Percentiles rank a stretch among this genome's conserved stretches.
Evolutionary conservation across 2,329 filamentous ascomycete species (phyloP).

Genomic region (Lasiodiplodia sp.): DNA sequence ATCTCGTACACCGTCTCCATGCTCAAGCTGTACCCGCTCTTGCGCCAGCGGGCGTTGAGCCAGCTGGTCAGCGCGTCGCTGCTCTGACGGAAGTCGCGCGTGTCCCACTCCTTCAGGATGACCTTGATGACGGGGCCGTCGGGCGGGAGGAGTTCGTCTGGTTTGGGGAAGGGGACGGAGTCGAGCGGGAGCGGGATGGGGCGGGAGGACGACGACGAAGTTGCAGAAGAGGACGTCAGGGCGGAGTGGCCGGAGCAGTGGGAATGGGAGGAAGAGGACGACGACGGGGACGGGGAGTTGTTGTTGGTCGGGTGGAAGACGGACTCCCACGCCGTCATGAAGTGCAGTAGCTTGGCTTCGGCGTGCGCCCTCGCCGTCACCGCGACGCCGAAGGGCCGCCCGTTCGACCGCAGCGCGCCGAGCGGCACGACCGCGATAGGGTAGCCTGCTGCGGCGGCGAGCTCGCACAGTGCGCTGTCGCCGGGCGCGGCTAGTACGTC

Average conservation of each 20-base stretch:
- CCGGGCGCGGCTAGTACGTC: constrained; percentile 45
- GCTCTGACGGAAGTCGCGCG: constrained; percentile 28
- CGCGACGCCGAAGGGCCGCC: constrained; percentile 46
- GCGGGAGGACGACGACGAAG: constrained; percentile 32
- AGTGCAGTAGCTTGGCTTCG: constrained; percentile 44
- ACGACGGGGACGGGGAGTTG: not conserved
- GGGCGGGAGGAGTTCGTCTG: constrained; percentile 37
- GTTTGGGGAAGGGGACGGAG: constrained; percentile 40
- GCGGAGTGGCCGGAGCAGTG: constrained; percentile 38
- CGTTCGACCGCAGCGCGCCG: constrained; percentile 44
- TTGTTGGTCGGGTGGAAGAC: constrained; percentile 37
- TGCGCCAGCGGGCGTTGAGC: constrained; percentile 29
- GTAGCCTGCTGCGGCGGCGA: constrained; percentile 46
- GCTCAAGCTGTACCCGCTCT: constrained; percentile 30
- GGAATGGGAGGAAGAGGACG: constrained; percentile 36
- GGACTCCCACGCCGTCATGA: constrained; percentile 46
- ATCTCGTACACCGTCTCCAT: constrained; percentile 46
- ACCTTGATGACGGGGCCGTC: constrained; percentile 28
- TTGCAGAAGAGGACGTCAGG: constrained; percentile 36
- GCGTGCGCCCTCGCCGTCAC: constrained; percentile 43
- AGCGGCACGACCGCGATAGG: constrained; percentile 45
- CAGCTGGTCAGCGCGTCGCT: constrained; percentile 25
- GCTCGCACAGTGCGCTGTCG: constrained; percentile 44
- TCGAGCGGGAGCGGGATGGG: constrained; percentile 41
- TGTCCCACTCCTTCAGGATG: constrained; percentile 30